Evolutionary conservation across 345 rosid genomes (phyloP).

Genomic region (Populus simonii): DNA sequence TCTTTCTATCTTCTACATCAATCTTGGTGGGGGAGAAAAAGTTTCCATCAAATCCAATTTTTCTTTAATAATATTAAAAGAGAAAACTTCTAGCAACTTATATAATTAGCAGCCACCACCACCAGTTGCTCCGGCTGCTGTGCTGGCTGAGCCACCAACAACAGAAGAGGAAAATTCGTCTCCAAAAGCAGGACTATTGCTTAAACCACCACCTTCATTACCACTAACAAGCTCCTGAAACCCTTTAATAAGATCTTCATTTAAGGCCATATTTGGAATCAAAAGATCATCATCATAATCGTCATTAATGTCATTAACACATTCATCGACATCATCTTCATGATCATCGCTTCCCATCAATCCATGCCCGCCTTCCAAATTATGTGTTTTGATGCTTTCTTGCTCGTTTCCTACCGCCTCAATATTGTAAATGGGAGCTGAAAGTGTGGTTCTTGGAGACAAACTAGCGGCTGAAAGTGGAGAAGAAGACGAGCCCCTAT

Average conservation of each 20-base stretch:
- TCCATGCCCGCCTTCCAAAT: background rate
- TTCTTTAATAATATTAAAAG: background rate
- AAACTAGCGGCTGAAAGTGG: constrained; percentile 29
- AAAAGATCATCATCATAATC: constrained; percentile 47
- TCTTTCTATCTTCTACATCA: constrained; percentile 20
- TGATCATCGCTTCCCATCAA: constrained; percentile 16
- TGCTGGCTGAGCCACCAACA: constrained; percentile 23
- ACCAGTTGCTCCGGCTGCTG: constrained; percentile 25
- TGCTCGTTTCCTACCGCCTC: background rate
- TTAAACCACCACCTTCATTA: background rate
- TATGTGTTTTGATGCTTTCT: constrained; percentile 1
- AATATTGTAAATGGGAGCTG: constrained; percentile 32
- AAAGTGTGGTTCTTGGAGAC: constrained; percentile 55
- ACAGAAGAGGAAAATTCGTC: constrained; percentile 36
- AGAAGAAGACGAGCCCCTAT: constrained; percentile 14
- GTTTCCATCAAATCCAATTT: constrained; percentile 8
- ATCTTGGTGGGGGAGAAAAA: constrained; percentile 9
- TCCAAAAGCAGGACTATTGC: constrained; percentile 21
- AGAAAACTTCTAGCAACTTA: background rate
- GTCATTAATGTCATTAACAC: constrained; percentile 4
- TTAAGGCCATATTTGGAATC: constrained; percentile 53
- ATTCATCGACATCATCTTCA: constrained; percentile 9
- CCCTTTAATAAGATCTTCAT: constrained; percentile 46
- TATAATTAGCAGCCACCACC: constrained; percentile 19
- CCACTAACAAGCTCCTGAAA: constrained; percentile 21